Evolutionary conservation across 164 flowering plant genomes (phyloP).

Genomic region (Hamamelis virginiana): DNA sequence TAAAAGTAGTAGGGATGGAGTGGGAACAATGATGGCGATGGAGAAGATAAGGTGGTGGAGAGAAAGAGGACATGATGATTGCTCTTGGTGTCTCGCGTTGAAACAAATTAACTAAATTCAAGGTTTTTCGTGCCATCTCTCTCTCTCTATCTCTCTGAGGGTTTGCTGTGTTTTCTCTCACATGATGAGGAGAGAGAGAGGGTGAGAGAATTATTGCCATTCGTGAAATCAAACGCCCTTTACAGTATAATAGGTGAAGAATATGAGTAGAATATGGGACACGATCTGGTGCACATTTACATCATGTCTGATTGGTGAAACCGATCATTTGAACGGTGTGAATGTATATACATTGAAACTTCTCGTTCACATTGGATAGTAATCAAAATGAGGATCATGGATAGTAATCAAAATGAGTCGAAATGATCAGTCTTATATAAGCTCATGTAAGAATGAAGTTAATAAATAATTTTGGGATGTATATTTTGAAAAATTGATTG

Average conservation of each 20-base stretch:
- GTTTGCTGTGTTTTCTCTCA: neutral
- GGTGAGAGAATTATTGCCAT: neutral
- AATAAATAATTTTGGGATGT: no score
- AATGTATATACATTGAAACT: no score
- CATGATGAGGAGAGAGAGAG: slow-evolving; percentile 4
- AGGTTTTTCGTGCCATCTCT: slow-evolving; percentile 18
- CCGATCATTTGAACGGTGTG: no score
- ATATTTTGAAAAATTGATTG: no score
- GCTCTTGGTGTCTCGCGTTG: slow-evolving; percentile 18
- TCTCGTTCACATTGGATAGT: no score
- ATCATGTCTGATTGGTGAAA: no score
- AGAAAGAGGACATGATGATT: slow-evolving; percentile 21
- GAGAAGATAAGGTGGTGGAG: slow-evolving; percentile 10
- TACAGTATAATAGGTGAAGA: neutral
- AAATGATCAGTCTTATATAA: no score
- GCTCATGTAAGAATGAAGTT: no score
- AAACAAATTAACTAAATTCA: slow-evolving; percentile 5
- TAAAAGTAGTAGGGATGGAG: slow-evolving; percentile 5
- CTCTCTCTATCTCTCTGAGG: slow-evolving; percentile 10
- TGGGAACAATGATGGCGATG: slow-evolving; percentile 37
- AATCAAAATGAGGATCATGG: no score
- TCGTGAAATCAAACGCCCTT: neutral
- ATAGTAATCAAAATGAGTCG: no score
- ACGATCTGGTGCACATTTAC: no score
- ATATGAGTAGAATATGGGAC: no score